These are phyloP conservation scores for Suillus fuscotomentosus DNA, from an alignment of 768 basidiomycete genomes.

Conservation along the genomic window DNA sequence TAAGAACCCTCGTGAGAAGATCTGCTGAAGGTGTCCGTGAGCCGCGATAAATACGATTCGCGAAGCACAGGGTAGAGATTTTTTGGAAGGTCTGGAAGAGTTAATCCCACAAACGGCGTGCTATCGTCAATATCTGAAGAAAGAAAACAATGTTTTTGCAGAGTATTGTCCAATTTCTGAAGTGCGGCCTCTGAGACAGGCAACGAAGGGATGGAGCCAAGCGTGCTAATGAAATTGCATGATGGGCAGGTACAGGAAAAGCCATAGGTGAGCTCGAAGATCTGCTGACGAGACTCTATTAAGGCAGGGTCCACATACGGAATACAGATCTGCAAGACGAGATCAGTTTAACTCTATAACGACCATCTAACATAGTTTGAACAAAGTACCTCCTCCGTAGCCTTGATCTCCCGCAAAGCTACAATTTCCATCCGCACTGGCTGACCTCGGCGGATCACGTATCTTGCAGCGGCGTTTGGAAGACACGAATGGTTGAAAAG, in stretches of 20 bases:
- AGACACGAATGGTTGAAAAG: constrained; percentile 81
- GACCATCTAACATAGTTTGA: constrained; percentile 2
- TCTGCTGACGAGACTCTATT: constrained; percentile 54
- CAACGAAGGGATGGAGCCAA: constrained; percentile 41
- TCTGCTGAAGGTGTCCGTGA: constrained; percentile 65
- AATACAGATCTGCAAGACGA: constrained; percentile 56
- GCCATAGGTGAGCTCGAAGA: constrained; percentile 62
- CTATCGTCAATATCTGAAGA: constrained; percentile 18
- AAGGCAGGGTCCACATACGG: constrained; percentile 81
- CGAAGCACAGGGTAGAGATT: constrained; percentile 38
- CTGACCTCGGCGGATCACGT: constrained; percentile 38
- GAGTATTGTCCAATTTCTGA: constrained; percentile 22
- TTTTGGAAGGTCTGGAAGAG: constrained; percentile 28
- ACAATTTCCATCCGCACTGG: constrained; percentile 61
- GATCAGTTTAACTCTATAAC: background rate
- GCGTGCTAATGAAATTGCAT: constrained; percentile 43
- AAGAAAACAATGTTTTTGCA: constrained; percentile 41
- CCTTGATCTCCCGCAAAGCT: constrained; percentile 53
- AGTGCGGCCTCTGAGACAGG: constrained; percentile 18
- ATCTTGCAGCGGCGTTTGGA: constrained; percentile 70
- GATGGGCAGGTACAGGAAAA: constrained; percentile 64
- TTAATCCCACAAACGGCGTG: constrained; percentile 4
- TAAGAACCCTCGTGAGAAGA: constrained; percentile 68
- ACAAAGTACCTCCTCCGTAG: constrained; percentile 63
- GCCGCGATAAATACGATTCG: constrained; percentile 53